These are phyloP conservation scores for Tolypocladium ovalisporum DNA, from an alignment of 2,329 filamentous ascomycete genomes.

Conservation along the genomic window DNA sequence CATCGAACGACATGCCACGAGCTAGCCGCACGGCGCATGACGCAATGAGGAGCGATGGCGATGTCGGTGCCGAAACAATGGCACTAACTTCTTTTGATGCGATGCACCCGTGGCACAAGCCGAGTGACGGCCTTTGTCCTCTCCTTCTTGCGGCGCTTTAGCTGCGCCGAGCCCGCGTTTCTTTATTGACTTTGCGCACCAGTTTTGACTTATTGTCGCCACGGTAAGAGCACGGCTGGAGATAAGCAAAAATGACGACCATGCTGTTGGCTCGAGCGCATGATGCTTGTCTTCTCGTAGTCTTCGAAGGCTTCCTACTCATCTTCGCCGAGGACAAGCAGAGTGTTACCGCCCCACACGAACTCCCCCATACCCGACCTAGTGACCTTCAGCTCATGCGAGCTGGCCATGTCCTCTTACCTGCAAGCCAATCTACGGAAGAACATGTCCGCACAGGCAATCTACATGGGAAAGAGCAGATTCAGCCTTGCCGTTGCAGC, in stretches of 20 bases:
- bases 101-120: background rate
- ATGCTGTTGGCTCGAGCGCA: background rate
- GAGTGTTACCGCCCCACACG: background rate
- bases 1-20: background rate
- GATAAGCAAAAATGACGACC: background rate
- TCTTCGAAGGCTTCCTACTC: background rate
- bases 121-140: background rate
- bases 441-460: background rate
- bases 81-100: background rate
- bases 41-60: background rate
- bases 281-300: background rate
- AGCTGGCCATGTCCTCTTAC: background rate
- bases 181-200: background rate
- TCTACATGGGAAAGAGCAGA: background rate
- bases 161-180: background rate
- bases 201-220: no score
- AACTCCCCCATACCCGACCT: background rate
- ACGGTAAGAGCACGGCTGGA: no score
- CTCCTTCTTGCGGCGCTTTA: background rate
- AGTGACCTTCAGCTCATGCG: conserved; percentile 3
- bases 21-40: background rate
- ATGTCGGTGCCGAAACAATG: background rate
- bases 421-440: background rate
- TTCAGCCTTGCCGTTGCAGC: background rate
- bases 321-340: background rate